These are phyloP conservation scores for Verticillium albo-atrum DNA, from an alignment of 2,329 filamentous ascomycete species.

Conservation along the genomic window DNA sequence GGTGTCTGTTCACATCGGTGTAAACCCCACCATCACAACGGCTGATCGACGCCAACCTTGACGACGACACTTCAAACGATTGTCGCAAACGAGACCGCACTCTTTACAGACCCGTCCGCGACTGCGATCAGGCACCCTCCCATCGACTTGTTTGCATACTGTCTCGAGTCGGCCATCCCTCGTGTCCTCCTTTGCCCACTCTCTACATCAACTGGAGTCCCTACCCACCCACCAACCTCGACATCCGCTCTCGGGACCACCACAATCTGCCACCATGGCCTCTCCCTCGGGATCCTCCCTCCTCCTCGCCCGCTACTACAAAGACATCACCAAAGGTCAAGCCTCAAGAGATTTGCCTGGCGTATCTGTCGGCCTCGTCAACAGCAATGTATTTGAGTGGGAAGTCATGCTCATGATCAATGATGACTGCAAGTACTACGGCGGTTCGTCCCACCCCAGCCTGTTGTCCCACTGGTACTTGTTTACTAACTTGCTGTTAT, in stretches of 20 bases:
- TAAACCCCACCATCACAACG: neutral
- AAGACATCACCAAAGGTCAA: conserved; percentile 60
- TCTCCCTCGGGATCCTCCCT: conserved; percentile 46
- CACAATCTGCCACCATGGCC: neutral
- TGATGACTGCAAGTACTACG: conserved; percentile 90
- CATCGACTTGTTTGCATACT: neutral
- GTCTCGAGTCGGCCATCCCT: neutral
- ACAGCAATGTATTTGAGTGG: conserved; percentile 93
- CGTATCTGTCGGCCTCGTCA: conserved; percentile 85
- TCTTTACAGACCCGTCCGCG: neutral
- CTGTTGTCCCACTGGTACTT: neutral
- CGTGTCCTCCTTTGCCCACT: neutral
- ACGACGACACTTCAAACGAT: neutral
- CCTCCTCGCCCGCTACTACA: conserved; percentile 80
- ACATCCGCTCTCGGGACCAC: neutral
- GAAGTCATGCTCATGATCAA: conserved; percentile 99
- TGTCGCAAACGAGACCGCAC: neutral
- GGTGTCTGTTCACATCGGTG: neutral
- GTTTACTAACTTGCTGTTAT: neutral
- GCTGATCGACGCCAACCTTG: neutral
- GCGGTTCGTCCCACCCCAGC: conserved; percentile 54
- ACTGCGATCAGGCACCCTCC: neutral
- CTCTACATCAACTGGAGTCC: neutral
- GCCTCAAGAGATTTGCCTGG: conserved; percentile 83
- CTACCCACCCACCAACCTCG: neutral